phyloP scores from a whole-genome alignment of 2,329 filamentous ascomycete genomes.

The Emmonsiellopsis sp. region DNA sequence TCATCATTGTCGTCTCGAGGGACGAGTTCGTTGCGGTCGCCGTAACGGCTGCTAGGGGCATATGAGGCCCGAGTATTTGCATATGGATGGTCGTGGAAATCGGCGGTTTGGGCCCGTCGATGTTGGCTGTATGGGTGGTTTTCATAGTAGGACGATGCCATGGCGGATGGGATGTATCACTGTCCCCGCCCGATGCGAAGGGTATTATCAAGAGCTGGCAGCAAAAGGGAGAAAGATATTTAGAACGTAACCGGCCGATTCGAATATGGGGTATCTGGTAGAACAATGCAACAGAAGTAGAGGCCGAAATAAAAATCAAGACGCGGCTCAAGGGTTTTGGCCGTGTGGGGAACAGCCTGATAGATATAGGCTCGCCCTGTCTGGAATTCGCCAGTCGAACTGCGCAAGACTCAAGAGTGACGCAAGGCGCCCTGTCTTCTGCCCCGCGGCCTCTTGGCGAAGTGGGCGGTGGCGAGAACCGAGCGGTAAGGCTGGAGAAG shows the following conservation, averaged over 20 bases:
- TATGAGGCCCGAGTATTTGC: slow-evolving; percentile 15
- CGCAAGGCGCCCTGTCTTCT: slow-evolving; percentile 1
- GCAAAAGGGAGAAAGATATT: too few relatives aligned
- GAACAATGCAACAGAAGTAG: not conserved
- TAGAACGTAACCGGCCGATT: too few relatives aligned
- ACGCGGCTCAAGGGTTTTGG: not conserved
- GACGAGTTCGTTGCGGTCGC: slow-evolving; percentile 12
- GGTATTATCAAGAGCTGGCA: not conserved
- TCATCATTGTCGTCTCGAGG: slow-evolving; percentile 59
- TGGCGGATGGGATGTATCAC: not conserved
- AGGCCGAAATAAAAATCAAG: not conserved
- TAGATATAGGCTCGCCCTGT: not conserved
- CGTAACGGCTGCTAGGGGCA: slow-evolving; percentile 2
- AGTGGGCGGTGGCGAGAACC: not conserved
- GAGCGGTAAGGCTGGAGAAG: not conserved
- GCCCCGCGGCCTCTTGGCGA: not conserved
- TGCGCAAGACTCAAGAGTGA: not conserved
- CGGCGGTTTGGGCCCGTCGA: not conserved
- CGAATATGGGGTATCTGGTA: too few relatives aligned
- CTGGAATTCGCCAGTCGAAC: not conserved
- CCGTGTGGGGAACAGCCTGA: not conserved
- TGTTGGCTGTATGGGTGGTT: slow-evolving; percentile 22
- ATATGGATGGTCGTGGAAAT: slow-evolving; percentile 20
- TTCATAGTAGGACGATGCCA: slow-evolving; percentile 23
- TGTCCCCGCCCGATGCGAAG: not conserved